Evolutionary conservation across 768 basidiomycete genomes (phyloP).

Genomic region (Coprinopsis sp.): DNA sequence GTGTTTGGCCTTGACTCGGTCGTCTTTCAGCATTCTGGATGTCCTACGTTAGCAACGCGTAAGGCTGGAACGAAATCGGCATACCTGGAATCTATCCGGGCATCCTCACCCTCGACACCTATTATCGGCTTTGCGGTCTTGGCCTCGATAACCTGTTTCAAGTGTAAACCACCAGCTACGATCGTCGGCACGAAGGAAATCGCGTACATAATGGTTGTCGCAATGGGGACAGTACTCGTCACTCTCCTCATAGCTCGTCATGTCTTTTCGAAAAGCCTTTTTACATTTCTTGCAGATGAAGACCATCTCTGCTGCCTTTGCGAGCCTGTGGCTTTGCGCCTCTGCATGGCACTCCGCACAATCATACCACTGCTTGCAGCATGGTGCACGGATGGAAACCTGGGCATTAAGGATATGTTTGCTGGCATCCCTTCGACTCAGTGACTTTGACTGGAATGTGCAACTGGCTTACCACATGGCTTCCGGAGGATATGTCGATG

Average conservation of each 20-base stretch:
- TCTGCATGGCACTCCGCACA: conserved; percentile 95
- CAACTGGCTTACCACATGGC: conserved; percentile 13
- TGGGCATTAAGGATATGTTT: conserved; percentile 97
- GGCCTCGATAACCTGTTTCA: conserved; percentile 77
- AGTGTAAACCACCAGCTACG: neutral
- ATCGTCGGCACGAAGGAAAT: neutral
- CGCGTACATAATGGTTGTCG: conserved; percentile 95
- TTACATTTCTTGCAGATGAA: conserved; percentile 55
- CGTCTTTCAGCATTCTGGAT: conserved; percentile 84
- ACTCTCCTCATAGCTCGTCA: conserved; percentile 87
- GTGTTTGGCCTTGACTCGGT: conserved; percentile 57
- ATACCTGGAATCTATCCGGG: conserved; percentile 80
- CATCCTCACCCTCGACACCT: conserved; percentile 89
- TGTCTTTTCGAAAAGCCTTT: conserved; percentile 96
- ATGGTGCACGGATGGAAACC: conserved; percentile 92
- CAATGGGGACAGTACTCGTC: conserved; percentile 98
- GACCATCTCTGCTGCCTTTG: conserved; percentile 66
- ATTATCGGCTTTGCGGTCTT: conserved; percentile 85
- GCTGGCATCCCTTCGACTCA: conserved; percentile 38
- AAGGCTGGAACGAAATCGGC: conserved; percentile 18
- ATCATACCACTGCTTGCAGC: conserved; percentile 98
- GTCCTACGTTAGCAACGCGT: neutral
- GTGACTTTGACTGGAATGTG: neutral
- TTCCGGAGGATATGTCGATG: too few relatives aligned
- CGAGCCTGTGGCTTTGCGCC: conserved; percentile 63